These are phyloP conservation scores for Naumovozyma dairenensis DNA, from an alignment of 805 yeast genomes.

Conservation along the genomic window DNA sequence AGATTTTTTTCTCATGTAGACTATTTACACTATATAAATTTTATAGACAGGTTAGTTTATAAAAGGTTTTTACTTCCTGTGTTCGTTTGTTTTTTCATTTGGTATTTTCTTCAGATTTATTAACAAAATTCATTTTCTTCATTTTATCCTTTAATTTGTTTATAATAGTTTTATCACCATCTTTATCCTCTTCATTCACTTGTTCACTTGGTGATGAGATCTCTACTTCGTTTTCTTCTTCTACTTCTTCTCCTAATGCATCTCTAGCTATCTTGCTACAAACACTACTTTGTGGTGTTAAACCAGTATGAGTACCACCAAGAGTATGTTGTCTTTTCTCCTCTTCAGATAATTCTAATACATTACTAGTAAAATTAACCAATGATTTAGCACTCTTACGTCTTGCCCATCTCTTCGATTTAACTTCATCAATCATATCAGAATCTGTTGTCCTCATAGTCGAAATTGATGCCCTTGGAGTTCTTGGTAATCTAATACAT, in stretches of 20 bases:
- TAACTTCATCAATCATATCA: conserved; percentile 6
- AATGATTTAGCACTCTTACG: conserved; percentile 70
- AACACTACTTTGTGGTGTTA: conserved; percentile 20
- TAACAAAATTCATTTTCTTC: conserved; percentile 8
- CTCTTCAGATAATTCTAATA: conserved; percentile 58
- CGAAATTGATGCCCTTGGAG: conserved; percentile 22
- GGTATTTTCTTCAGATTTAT: conserved; percentile 1
- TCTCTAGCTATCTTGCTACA: conserved; percentile 9
- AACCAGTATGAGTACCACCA: conserved; percentile 15
- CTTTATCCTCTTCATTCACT: not conserved
- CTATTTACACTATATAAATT: too few species aligned
- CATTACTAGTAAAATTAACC: conserved; percentile 55
- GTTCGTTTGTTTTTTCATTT: too few species aligned
- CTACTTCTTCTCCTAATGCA: not conserved
- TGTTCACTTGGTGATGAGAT: not conserved
- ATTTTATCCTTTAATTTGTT: conserved; percentile 14
- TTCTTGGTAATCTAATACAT: conserved; percentile 27
- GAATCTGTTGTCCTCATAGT: conserved; percentile 4
- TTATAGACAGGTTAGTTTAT: too few species aligned
- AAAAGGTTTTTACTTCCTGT: too few species aligned
- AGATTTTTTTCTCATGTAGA: too few species aligned
- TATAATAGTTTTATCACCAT: conserved; percentile 8
- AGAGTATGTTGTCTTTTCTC: conserved; percentile 31
- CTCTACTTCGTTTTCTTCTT: not conserved
- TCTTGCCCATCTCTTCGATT: conserved; percentile 46